Evolutionary conservation across 2,329 filamentous ascomycete species (phyloP).

Genomic region (Zymoseptoria ardabiliae): DNA sequence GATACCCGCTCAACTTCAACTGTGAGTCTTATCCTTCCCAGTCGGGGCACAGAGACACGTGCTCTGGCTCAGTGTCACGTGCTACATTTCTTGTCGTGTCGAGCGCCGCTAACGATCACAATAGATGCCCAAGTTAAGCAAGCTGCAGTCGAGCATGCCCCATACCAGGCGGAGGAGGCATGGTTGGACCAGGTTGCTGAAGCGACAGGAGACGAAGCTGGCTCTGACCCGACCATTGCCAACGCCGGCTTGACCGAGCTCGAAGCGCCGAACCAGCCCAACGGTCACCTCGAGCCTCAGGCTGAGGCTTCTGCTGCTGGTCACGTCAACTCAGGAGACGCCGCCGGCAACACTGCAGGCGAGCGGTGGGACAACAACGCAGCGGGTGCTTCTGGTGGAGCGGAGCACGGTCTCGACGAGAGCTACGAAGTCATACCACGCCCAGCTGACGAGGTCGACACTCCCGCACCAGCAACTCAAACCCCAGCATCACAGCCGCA

Average conservation of each 20-base stretch:
- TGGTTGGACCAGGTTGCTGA: conserved; percentile 44
- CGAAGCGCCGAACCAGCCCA: conserved; percentile 36
- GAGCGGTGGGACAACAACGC: conserved; percentile 58
- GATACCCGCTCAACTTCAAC: conserved; percentile 59
- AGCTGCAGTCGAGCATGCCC: conserved; percentile 39
- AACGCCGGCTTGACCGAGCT: conserved; percentile 64
- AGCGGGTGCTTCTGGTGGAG: conserved; percentile 34
- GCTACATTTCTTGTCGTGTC: conserved; percentile 4
- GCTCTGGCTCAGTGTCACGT: conserved; percentile 6
- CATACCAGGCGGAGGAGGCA: conserved; percentile 48
- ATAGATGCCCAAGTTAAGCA: conserved; percentile 33
- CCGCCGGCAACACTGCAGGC: conserved; percentile 48
- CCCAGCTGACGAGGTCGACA: conserved; percentile 67
- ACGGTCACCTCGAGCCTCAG: conserved; percentile 26
- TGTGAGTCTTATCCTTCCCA: conserved; percentile 49
- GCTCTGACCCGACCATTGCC: conserved; percentile 59
- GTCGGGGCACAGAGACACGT: conserved; percentile 1
- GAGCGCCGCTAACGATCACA: conserved; percentile 2
- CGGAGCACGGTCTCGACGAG: conserved; percentile 50
- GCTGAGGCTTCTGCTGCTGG: conserved; percentile 26
- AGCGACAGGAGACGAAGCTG: conserved; percentile 31
- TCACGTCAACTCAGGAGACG: conserved; percentile 34
- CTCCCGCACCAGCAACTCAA: conserved; percentile 49
- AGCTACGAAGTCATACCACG: conserved; percentile 70
- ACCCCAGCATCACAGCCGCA: conserved; percentile 38